Base-by-base conservation (phyloP, 2,329 filamentous ascomycete species). In the Aureobasidium sp. region DNA sequence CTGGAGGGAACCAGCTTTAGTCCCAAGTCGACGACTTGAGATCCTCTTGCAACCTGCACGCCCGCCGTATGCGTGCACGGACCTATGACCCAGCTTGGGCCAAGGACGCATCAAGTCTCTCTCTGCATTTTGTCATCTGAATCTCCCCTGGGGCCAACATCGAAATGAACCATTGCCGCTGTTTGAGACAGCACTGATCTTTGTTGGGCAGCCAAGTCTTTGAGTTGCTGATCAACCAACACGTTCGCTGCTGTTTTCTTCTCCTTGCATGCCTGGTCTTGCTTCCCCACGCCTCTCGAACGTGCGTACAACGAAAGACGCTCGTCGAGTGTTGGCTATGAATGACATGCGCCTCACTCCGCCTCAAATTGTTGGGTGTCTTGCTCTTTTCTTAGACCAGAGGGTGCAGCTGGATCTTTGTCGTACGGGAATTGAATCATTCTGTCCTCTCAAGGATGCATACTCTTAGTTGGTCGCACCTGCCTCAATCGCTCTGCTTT, bases 371-470 rank as follows among this genome's bases (percentile, higher is more conserved):
- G 4, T 39, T 10, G 32, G 5, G 14, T 42, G 30, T 58, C 42
- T 36, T 37, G 42, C 54, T 37, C 54, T 47, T 47, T 58, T 48
- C 42, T 58, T 34, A 57, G 53, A 45, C 7, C 53, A 47, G n/a
- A 47, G 27, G 7, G 16, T n/a, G 30, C 13, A 21, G 29, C 13
- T n/a, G 30, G 29, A 10, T 16, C 11, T n/a, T 32, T 57, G 53
- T 45, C 8, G n/a, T 30, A 57, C 51, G 32, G 27, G 25, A 42
- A 25, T 1, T 39, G 42, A 29, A 41, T 42, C 27, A 8, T 11
- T 27, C 14, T 25, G 11, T 30, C 36, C 7, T 41, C n/a, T 41
- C 25, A 13, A 27, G 21, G 14, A 36, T 9, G 42, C 54, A 13
- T 2, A 21, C 21, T 21, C 21, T 21, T 21, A 27, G 11, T 27